Evolutionary conservation across 495 filamentous ascomycete species (phyloP), one percentile per base, ranked within the genome.

Genomic region (Bathelium albidoporum): DNA sequence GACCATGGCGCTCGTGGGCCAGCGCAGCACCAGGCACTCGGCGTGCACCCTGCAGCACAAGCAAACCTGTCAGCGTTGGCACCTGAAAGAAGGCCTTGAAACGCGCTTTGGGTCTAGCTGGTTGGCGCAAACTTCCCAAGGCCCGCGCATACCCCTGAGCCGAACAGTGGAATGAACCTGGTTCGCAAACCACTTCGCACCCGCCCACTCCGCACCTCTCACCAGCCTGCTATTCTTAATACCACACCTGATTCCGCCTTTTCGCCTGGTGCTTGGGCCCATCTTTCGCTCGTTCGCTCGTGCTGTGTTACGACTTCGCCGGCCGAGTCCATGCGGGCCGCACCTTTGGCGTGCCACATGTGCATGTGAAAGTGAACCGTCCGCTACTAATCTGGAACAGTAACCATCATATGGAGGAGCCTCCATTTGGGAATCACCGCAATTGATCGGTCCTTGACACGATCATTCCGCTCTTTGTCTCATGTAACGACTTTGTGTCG

Each of bases 51-150:
- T 49, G 44, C 44, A 49, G 44, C 44, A 49, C 44, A 49, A 49
- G 44, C 44, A 49, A 49, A 49, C 14, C 11, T 49, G 44, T n/a
- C 14, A 49, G 14, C 14, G 14, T 16, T 18, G 20, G 44, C 44
- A 49, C 20, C 18, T 55, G 20, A 26, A 55, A 55, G 49, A 55
- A 24, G 49, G 29, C 22, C 49, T 28, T 55, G 49, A 55, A 55
- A 55, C 49, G 49, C 49, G 49, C 29, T 55, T 55, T 55, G 49
- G 49, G 49, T 29, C 49, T 55, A 55, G 49, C 49, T 55, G 49
- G 5, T 24, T n/a, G 12, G 9, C 49, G n/a, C n/a, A n/a, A n/a
- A n/a, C n/a, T 49, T 5, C 11, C 22, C 44, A 49, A 49, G 22
- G n/a, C 2, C 49, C 5, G 24, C 14, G 49, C 49, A 55, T 55